Evolutionary conservation across 495 filamentous ascomycete species (phyloP).

Genomic region (Opeltia flavorubescens): DNA sequence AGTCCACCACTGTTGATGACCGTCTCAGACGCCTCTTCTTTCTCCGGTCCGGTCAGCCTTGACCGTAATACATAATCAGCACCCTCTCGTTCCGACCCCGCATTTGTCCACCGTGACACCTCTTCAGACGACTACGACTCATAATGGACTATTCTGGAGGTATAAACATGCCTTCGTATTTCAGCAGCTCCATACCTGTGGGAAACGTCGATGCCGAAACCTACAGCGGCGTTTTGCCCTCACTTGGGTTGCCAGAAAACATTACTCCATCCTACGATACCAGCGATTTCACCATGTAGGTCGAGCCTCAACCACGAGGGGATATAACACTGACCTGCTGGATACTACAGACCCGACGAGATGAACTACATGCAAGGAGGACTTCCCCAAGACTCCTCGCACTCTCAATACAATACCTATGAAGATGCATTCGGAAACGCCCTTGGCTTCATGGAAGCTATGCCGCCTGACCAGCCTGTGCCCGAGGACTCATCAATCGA

Average conservation of each 20-base stretch:
- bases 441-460: constrained; percentile 6
- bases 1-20: background rate
- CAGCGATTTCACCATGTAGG: background rate
- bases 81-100: background rate
- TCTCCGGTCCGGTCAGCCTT: background rate
- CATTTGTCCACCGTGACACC: background rate
- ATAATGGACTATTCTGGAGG: constrained; percentile 52
- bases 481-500: constrained; percentile 37
- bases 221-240: constrained; percentile 37
- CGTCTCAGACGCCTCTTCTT: background rate
- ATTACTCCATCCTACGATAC: background rate
- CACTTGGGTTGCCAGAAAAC: constrained; percentile 39
- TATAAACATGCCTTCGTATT: constrained; percentile 45
- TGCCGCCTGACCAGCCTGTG: constrained; percentile 11
- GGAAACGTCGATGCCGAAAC: constrained; percentile 34
- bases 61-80: background rate
- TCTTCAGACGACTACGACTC: background rate
- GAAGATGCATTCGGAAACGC: constrained; percentile 9
- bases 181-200: constrained; percentile 40
- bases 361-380: background rate
- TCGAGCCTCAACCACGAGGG: background rate
- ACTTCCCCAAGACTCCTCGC: background rate
- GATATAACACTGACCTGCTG: background rate
- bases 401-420: constrained; percentile 1
- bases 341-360: background rate